phyloP scores from a whole-genome alignment of 192 early-diverging fungal species.

The Backusella psychrophila region DNA sequence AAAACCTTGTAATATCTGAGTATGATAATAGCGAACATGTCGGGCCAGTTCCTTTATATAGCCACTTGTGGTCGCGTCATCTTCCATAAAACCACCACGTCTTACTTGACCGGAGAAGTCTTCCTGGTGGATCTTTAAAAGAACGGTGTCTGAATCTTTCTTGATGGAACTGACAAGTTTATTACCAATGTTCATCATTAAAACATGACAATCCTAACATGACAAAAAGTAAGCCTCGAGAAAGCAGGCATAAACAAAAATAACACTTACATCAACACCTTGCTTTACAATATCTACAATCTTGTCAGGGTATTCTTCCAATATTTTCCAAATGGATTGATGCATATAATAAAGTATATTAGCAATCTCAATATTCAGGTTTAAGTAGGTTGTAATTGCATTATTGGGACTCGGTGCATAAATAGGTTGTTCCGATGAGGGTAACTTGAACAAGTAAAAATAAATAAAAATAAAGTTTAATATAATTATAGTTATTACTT shows the following conservation, averaged over 20 bases:
- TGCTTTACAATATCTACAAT: slow-evolving; percentile 51
- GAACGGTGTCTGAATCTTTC: slow-evolving; percentile 49
- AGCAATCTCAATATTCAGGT: slow-evolving; percentile 58
- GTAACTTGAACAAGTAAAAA: slow-evolving; percentile 6
- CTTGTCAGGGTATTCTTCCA: slow-evolving; percentile 54
- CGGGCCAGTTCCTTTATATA: slow-evolving; percentile 61
- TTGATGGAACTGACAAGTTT: slow-evolving; percentile 50
- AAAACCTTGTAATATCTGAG: slow-evolving; percentile 49
- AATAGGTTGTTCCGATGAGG: slow-evolving; percentile 33
- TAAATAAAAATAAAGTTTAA: slow-evolving; percentile 21
- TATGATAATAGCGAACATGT: slow-evolving; percentile 58
- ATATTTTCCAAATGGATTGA: slow-evolving; percentile 58
- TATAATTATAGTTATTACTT: slow-evolving; percentile 2
- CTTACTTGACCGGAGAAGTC: slow-evolving; percentile 49
- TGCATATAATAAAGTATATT: slow-evolving; percentile 60
- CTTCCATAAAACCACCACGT: slow-evolving; percentile 26
- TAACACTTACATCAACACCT: slow-evolving; percentile 43
- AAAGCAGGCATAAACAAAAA: neutral
- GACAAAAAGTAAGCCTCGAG: neutral
- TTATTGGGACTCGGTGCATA: slow-evolving; percentile 19
- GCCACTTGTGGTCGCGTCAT: slow-evolving; percentile 41
- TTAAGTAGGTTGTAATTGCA: slow-evolving; percentile 37
- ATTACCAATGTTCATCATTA: slow-evolving; percentile 55
- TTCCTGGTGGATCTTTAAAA: slow-evolving; percentile 66
- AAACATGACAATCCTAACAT: slow-evolving; percentile 42